Percentiles rank a stretch among this genome's conserved stretches.
Conservation (phyloP, 2,329 filamentous ascomycete genomes). For the Sporothrix globosa region DNA sequence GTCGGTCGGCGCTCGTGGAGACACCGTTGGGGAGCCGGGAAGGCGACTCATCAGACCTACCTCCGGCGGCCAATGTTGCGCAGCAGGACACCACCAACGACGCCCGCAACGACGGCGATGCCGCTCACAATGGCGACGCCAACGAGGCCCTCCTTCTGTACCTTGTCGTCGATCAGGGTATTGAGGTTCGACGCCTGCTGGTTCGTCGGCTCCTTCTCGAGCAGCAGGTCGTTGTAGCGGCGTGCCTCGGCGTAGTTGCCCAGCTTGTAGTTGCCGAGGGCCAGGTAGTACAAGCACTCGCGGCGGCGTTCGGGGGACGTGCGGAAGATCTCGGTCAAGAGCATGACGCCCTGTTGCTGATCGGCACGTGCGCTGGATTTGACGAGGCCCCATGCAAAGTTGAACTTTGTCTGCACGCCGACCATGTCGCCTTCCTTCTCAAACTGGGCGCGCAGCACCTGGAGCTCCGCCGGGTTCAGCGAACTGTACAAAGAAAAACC, state of each 20-base stretch:
- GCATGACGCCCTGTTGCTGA: slow-evolving; percentile 90
- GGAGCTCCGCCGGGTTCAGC: slow-evolving; percentile 86
- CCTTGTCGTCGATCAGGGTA: slow-evolving; percentile 90
- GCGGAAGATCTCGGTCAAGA: slow-evolving; percentile 96
- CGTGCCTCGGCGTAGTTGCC: slow-evolving; percentile 95
- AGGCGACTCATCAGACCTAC: slow-evolving; percentile 40
- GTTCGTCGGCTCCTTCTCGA: slow-evolving; percentile 90
- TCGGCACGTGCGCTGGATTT: slow-evolving; percentile 84
- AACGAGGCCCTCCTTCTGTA: slow-evolving; percentile 89
- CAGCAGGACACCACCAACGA: slow-evolving; percentile 85
- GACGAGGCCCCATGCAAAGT: slow-evolving; percentile 98
- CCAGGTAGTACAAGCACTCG: slow-evolving; percentile 98
- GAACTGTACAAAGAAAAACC: slow-evolving; percentile 58
- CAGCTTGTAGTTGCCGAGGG: slow-evolving; percentile 95
- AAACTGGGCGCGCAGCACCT: slow-evolving; percentile 90
- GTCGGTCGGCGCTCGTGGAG: background rate
- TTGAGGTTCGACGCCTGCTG: slow-evolving; percentile 86
- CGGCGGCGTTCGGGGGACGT: slow-evolving; percentile 87
- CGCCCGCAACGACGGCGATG: slow-evolving; percentile 87
- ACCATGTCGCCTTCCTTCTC: slow-evolving; percentile 98
- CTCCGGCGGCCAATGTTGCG: slow-evolving; percentile 70
- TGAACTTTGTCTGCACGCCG: slow-evolving; percentile 97
- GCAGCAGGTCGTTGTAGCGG: slow-evolving; percentile 88
- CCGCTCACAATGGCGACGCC: slow-evolving; percentile 95
- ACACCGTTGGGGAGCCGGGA: background rate